phyloP scores from a whole-genome alignment of 768 basidiomycete species.

The Gelatoporia subvermispora region DNA sequence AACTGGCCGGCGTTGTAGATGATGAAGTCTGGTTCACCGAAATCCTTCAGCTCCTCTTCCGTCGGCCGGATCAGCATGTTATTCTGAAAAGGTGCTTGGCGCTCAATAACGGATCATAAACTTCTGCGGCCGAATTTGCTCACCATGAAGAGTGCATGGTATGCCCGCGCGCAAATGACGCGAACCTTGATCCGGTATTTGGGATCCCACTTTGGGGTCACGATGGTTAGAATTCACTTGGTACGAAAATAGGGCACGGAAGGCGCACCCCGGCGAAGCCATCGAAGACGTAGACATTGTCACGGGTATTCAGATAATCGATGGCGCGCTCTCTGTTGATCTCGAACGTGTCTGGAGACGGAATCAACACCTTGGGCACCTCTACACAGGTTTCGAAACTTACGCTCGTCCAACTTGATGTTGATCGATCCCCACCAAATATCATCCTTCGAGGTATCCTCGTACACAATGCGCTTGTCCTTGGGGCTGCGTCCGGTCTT shows the following conservation, averaged over 20 bases:
- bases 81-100: constrained; percentile 46
- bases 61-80: constrained; percentile 99
- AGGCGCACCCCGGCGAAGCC: constrained; percentile 80
- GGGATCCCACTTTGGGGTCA: constrained; percentile 76
- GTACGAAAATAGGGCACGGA: constrained; percentile 1
- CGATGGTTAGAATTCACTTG: not conserved
- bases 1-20: constrained; percentile 99
- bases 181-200: constrained; percentile 99
- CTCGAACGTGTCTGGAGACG: constrained; percentile 82
- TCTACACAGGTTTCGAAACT: constrained; percentile 29
- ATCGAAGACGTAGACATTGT: constrained; percentile 97
- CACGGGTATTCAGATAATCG: constrained; percentile 97
- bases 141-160: constrained; percentile 98
- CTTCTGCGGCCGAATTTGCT: constrained; percentile 27
- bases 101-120: constrained; percentile 5
- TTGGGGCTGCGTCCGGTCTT: constrained; percentile 98
- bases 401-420: constrained; percentile 97
- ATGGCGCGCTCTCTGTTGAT: constrained; percentile 99
- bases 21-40: constrained; percentile 98
- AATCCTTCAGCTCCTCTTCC: constrained; percentile 85
- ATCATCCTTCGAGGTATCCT: constrained; percentile 93
- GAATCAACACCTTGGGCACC: not conserved
- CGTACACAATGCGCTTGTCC: constrained; percentile 99
- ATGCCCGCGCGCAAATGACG: constrained; percentile 96
- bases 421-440: constrained; percentile 99